phyloP scores from a whole-genome alignment of 352 stramenopile species.

The Pythium apleroticum region DNA sequence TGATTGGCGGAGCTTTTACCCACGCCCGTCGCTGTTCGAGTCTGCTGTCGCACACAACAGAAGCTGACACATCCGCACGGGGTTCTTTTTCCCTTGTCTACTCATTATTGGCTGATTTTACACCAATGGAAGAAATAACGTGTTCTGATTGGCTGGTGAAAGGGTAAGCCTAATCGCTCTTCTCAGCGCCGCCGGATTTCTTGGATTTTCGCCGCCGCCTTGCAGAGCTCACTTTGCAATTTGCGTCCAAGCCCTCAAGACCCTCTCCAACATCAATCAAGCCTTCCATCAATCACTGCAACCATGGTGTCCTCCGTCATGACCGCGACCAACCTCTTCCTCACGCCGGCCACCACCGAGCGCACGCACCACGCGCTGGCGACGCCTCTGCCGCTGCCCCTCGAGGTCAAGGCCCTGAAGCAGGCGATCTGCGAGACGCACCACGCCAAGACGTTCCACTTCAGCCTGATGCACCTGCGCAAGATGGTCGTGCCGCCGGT shows the following conservation, averaged over 20 bases:
- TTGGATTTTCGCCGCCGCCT: not conserved
- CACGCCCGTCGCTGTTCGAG: not conserved
- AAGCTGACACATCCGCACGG: not conserved
- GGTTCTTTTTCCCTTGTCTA: not conserved
- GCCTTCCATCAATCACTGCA: not conserved
- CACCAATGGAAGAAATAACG: not conserved
- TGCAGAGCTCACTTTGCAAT: slow-evolving; percentile 7
- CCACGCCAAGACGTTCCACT: slow-evolving; percentile 25
- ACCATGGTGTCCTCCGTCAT: slow-evolving; percentile 21
- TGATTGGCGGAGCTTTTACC: not conserved
- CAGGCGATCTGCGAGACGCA: slow-evolving; percentile 34
- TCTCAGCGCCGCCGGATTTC: not conserved
- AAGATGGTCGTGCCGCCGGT: slow-evolving; percentile 52
- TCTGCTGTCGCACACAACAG: not conserved
- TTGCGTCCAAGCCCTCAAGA: not conserved
- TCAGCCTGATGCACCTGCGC: slow-evolving; percentile 49
- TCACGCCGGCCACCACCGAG: not conserved
- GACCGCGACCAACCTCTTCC: slow-evolving; percentile 18
- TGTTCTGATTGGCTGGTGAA: not conserved
- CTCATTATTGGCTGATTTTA: not conserved
- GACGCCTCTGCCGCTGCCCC: slow-evolving; percentile 17
- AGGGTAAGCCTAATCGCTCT: not conserved
- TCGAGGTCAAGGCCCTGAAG: slow-evolving; percentile 47
- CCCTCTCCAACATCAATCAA: not conserved
- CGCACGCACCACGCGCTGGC: slow-evolving; percentile 1